Evolutionary conservation across 2,329 filamentous ascomycete species (phyloP).

Genomic region (Xylariaceae sp.): DNA sequence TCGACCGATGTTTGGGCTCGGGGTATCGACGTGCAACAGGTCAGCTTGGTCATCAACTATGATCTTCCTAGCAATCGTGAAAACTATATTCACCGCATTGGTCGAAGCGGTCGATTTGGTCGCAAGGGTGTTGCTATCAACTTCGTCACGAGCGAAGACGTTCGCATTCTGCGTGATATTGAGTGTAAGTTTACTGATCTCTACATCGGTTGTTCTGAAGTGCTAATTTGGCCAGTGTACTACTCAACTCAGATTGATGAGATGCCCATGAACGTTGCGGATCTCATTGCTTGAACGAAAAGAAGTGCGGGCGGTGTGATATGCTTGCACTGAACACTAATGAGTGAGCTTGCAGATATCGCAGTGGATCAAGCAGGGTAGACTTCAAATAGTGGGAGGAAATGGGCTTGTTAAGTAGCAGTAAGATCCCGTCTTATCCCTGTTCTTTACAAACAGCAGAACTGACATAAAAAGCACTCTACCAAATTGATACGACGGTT

Average conservation of each 20-base stretch:
- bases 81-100: slow-evolving; percentile 99
- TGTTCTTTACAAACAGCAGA: not conserved
- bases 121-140: slow-evolving; percentile 99
- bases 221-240: slow-evolving; percentile 55
- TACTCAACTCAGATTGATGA: slow-evolving; percentile 97
- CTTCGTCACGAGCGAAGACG: slow-evolving; percentile 97
- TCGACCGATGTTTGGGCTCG: slow-evolving; percentile 97
- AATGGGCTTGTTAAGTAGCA: slow-evolving; percentile 29
- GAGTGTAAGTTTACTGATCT: slow-evolving; percentile 59
- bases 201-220: not conserved
- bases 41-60: slow-evolving; percentile 98
- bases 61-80: slow-evolving; percentile 97
- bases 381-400: slow-evolving; percentile 27
- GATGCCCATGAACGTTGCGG: slow-evolving; percentile 93
- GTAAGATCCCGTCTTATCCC: slow-evolving; percentile 19
- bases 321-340: slow-evolving; percentile 2
- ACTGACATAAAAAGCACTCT: slow-evolving; percentile 18
- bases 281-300: slow-evolving; percentile 45
- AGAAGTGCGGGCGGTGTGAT: not conserved
- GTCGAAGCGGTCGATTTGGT: slow-evolving; percentile 89
- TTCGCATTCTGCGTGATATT: slow-evolving; percentile 94
- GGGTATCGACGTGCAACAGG: slow-evolving; percentile 98
- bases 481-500: slow-evolving; percentile 8
- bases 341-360: slow-evolving; percentile 4
- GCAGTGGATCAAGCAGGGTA: not conserved